Evolutionary conservation across 2,329 filamentous ascomycete species (phyloP).

Genomic region (Pseudogymnoascus sp.): DNA sequence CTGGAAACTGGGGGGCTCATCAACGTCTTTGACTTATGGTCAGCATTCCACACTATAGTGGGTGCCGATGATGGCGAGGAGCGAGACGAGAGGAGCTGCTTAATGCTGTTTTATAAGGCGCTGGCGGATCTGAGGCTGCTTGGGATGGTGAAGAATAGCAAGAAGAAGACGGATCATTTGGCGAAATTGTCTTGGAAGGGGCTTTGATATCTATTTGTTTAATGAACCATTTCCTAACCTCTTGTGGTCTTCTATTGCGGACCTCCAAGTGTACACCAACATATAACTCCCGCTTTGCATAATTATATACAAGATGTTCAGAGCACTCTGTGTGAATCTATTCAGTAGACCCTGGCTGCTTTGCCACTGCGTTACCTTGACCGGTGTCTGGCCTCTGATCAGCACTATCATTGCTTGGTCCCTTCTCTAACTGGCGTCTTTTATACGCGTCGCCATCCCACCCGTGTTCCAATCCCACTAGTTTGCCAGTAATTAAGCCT

Average conservation of each 20-base stretch:
- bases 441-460: constrained; percentile 25
- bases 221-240: neutral
- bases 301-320: neutral
- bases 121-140: constrained; percentile 78
- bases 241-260: neutral
- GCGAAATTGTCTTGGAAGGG: constrained; percentile 79
- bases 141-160: constrained; percentile 81
- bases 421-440: neutral
- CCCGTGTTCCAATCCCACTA: constrained; percentile 27
- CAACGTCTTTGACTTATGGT: constrained; percentile 74
- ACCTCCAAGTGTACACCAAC: neutral
- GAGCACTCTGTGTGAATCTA: neutral
- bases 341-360: neutral
- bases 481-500: constrained; percentile 25
- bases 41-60: constrained; percentile 61
- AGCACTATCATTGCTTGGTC: neutral
- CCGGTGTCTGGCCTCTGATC: neutral
- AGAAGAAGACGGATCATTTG: constrained; percentile 87
- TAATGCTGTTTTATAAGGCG: constrained; percentile 76
- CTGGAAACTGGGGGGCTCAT: constrained; percentile 68
- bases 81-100: constrained; percentile 45
- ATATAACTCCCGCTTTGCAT: neutral
- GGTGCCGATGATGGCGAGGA: constrained; percentile 28
- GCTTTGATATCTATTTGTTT: constrained; percentile 36
- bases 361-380: neutral